A percentile compares a stretch with the other conserved stretches of the same genome.
These are phyloP conservation scores for Madurella fahalii DNA, from an alignment of 2,329 filamentous ascomycete species.

Conservation along the genomic window DNA sequence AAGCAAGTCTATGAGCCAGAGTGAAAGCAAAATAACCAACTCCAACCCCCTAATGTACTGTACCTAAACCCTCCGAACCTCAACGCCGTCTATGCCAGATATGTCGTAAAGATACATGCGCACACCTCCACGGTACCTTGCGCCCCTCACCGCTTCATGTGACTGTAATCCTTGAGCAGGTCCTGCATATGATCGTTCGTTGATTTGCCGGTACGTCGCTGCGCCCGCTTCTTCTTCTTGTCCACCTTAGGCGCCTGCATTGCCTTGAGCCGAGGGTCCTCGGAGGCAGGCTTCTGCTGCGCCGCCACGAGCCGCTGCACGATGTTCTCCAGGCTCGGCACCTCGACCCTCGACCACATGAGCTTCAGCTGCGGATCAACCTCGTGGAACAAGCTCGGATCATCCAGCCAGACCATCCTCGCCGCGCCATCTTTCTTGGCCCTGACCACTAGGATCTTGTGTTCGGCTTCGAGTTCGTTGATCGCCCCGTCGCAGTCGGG, in stretches of 20 bases:
- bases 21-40: background rate
- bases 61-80: background rate
- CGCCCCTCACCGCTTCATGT: constrained; percentile 38
- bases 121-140: background rate
- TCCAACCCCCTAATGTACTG: background rate
- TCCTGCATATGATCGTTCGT: constrained; percentile 86
- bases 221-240: constrained; percentile 66
- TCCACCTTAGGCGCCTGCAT: constrained; percentile 58
- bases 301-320: constrained; percentile 71
- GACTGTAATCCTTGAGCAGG: constrained; percentile 69
- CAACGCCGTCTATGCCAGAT: constrained; percentile 10
- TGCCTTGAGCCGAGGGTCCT: constrained; percentile 62
- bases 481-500: constrained; percentile 76
- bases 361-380: constrained; percentile 79
- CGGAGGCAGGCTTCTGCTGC: constrained; percentile 79
- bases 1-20: constrained; percentile 3
- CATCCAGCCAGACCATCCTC: constrained; percentile 84
- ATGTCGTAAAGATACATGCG: background rate
- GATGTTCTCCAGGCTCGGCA: constrained; percentile 73
- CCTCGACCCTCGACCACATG: constrained; percentile 76
- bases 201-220: constrained; percentile 69
- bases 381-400: constrained; percentile 67
- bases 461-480: constrained; percentile 69
- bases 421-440: constrained; percentile 90
- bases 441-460: constrained; percentile 78